Percentiles rank a stretch among this genome's conserved stretches.
phyloP scores from a whole-genome alignment of 108 stramenopile species.

The Nitzschia inconspicua region DNA sequence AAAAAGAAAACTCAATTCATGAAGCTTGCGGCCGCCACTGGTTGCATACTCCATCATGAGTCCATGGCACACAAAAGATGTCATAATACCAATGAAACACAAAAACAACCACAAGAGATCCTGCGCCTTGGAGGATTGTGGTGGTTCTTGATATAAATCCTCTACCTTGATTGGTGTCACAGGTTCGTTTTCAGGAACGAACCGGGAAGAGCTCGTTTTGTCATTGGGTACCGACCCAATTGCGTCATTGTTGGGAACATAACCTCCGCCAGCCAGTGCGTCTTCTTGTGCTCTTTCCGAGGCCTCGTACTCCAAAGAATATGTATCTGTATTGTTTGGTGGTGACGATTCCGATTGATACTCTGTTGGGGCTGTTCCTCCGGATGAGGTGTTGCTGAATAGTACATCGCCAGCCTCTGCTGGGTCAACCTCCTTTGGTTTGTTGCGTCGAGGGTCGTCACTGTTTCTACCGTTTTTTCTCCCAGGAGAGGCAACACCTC shows the following conservation, averaged over 20 bases:
- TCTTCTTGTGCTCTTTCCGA: constrained; percentile 11
- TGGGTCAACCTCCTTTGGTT: background rate
- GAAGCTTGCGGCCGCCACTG: constrained; percentile 85
- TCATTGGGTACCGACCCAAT: background rate
- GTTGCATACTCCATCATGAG: constrained; percentile 95
- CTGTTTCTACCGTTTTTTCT: constrained; percentile 8
- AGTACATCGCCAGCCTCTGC: background rate
- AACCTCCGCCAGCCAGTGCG: background rate
- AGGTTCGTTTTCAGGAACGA: background rate
- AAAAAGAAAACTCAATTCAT: constrained; percentile 94
- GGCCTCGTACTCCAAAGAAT: background rate
- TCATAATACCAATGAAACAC: constrained; percentile 92
- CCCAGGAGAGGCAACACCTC: constrained; percentile 31
- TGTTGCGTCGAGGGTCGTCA: background rate
- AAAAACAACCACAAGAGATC: constrained; percentile 78
- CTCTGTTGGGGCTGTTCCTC: background rate
- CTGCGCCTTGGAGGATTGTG: constrained; percentile 10
- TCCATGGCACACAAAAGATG: constrained; percentile 88
- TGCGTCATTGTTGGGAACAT: background rate
- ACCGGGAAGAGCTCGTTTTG: background rate
- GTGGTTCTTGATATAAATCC: constrained; percentile 13
- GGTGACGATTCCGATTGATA: background rate
- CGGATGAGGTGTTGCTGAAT: background rate
- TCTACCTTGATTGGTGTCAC: constrained; percentile 28
- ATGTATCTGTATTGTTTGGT: background rate